phyloP scores from a whole-genome alignment of 2,329 filamentous ascomycete genomes.

The Lasiodiplodia sp. region DNA sequence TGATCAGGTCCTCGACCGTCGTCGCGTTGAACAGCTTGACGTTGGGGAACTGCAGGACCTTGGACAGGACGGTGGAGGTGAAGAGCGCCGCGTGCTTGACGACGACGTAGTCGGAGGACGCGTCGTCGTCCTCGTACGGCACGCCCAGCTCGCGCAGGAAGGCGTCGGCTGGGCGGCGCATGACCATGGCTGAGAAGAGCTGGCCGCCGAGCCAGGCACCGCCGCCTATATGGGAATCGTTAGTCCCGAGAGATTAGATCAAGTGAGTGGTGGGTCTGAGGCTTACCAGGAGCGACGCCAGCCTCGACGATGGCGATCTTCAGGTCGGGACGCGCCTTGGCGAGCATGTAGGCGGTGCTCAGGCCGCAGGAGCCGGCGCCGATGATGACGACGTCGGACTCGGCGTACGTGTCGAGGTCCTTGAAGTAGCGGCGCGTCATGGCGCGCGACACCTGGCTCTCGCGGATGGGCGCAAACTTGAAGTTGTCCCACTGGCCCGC shows the following conservation, averaged over 20 bases:
- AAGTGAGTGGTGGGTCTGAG: no score
- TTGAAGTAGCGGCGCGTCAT: slow-evolving; percentile 94
- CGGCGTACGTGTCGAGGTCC: slow-evolving; percentile 87
- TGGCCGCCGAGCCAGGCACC: slow-evolving; percentile 94
- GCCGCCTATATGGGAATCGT: slow-evolving; percentile 63
- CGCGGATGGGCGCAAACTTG: slow-evolving; percentile 84
- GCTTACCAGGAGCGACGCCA: slow-evolving; percentile 74
- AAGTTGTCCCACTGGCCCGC: slow-evolving; percentile 82
- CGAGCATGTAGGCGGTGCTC: slow-evolving; percentile 83
- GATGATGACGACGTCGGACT: slow-evolving; percentile 92
- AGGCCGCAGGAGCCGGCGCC: slow-evolving; percentile 90
- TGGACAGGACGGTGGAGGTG: slow-evolving; percentile 84
- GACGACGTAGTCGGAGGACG: slow-evolving; percentile 71
- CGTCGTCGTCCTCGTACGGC: slow-evolving; percentile 85
- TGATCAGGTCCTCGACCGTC: slow-evolving; percentile 90
- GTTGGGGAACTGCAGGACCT: slow-evolving; percentile 85
- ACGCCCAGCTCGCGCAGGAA: slow-evolving; percentile 85
- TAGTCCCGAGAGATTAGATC: background rate
- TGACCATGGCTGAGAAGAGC: slow-evolving; percentile 93
- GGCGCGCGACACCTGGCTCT: slow-evolving; percentile 89
- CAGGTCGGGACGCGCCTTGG: slow-evolving; percentile 82
- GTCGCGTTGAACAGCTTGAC: slow-evolving; percentile 98
- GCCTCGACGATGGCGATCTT: slow-evolving; percentile 93
- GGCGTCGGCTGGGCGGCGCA: slow-evolving; percentile 88
- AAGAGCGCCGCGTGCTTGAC: slow-evolving; percentile 95